Base-by-base conservation (phyloP, 2,329 filamentous ascomycete genomes). In the Fusarium sp. region DNA sequence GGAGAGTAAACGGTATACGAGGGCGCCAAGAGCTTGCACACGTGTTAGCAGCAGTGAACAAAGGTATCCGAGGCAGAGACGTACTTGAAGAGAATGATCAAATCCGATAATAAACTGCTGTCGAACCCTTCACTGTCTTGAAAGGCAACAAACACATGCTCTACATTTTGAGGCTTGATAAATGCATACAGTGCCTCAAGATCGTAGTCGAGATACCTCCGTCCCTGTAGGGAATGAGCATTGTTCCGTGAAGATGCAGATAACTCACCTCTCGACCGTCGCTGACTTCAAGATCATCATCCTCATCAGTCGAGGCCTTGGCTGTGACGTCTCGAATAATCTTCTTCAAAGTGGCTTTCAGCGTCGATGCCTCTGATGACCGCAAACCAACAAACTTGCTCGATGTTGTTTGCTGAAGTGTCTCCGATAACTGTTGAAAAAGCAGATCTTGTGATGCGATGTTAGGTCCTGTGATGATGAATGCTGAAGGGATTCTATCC, bases 101-200 rank as follows among this genome's bases (percentile, higher is more conserved):
- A 78, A 64, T 95, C 93, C 3, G 90, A 90, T 18, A 97, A 82
- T n/a, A 96, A 81, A 35, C 84, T 83, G 51, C 89, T 89, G 74
- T 95, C 93, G 77, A 96, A 95, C 1, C 91, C 93, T 81, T 96
- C 94, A 70, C 92, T 94, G 77, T 96, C 93, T 79, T 94, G 91
- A 66, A 96, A 90, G 1, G 92, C 90, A 54, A 97, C 84, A 57
- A 94, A 87, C 15, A 95, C 87, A 73, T 90, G 89, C 44, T 87
- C 81, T 35, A 86, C 86, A 29, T 81, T 79, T 41, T 87, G 86
- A 14, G 85, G 82, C 65, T 84, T 85, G 19, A 90, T 84, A 79
- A 88, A 90, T 31, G 88, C 86, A 68, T 90, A 83, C 35, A 96
- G 81, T 29, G 92, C 89, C 75, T 93, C 91, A 21, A 96, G 86